These are phyloP conservation scores for Phialocephala subalpina DNA, from an alignment of 2,329 filamentous ascomycete species.

Conservation along the genomic window DNA sequence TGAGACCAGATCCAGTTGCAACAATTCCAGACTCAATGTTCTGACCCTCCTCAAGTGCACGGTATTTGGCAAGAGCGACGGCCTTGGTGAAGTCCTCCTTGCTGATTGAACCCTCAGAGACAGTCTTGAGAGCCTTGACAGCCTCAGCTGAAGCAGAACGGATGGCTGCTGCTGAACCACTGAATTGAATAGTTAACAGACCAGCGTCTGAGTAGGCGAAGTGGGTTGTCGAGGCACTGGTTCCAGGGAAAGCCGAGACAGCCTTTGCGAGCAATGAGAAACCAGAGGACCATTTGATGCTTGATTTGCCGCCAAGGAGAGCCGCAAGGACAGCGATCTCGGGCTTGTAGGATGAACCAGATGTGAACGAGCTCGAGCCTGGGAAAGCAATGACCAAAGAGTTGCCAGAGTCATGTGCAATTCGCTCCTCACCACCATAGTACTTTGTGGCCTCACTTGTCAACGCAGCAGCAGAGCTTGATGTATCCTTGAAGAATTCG, in stretches of 20 bases:
- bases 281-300: slow-evolving; percentile 94
- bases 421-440: slow-evolving; percentile 93
- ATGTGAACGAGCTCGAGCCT: slow-evolving; percentile 78
- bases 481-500: slow-evolving; percentile 85
- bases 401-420: slow-evolving; percentile 79
- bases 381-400: slow-evolving; percentile 91
- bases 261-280: slow-evolving; percentile 91
- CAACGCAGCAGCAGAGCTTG: slow-evolving; percentile 60
- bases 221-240: slow-evolving; percentile 78
- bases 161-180: slow-evolving; percentile 77
- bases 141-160: slow-evolving; percentile 77
- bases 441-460: slow-evolving; percentile 79
- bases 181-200: slow-evolving; percentile 84
- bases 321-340: slow-evolving; percentile 87
- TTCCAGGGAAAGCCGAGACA: slow-evolving; percentile 69
- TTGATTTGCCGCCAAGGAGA: slow-evolving; percentile 88
- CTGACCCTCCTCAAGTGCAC: slow-evolving; percentile 83
- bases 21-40: slow-evolving; percentile 80
- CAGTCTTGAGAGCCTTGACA: slow-evolving; percentile 82
- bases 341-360: slow-evolving; percentile 80
- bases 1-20: slow-evolving; percentile 82
- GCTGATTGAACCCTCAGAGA: slow-evolving; percentile 77
- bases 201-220: slow-evolving; percentile 92
- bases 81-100: slow-evolving; percentile 93
- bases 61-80: slow-evolving; percentile 91